phyloP scores from a whole-genome alignment of 1,139 yeast genomes.

The Nakaseomyces glabratus region DNA sequence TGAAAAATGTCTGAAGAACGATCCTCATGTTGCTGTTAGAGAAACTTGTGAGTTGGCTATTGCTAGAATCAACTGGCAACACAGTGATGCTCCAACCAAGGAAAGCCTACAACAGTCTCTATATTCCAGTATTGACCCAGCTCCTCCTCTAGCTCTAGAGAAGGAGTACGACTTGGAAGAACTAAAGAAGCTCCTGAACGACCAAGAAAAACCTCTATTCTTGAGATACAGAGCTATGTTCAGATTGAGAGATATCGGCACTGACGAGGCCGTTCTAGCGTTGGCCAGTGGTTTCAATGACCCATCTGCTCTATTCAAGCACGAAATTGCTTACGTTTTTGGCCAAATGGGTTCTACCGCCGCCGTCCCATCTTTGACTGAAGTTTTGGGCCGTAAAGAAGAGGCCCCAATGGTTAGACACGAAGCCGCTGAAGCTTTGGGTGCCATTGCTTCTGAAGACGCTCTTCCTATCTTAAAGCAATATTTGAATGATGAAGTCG shows the following conservation, averaged over 20 bases:
- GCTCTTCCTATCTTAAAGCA: slow-evolving; percentile 79
- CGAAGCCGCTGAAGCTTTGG: slow-evolving; percentile 98
- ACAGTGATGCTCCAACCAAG: slow-evolving; percentile 48
- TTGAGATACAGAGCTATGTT: slow-evolving; percentile 98
- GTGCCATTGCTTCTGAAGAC: slow-evolving; percentile 94
- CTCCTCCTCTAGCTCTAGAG: slow-evolving; percentile 82
- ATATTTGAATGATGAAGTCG: slow-evolving; percentile 71
- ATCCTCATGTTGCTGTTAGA: slow-evolving; percentile 79
- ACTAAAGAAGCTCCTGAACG: slow-evolving; percentile 60
- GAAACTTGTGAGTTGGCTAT: slow-evolving; percentile 98
- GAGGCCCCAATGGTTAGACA: slow-evolving; percentile 99
- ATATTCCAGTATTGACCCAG: slow-evolving; percentile 90
- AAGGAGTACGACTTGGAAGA: slow-evolving; percentile 51
- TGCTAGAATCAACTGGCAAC: slow-evolving; percentile 89
- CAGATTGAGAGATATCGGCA: slow-evolving; percentile 88
- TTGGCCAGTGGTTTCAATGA: slow-evolving; percentile 85
- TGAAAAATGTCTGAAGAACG: slow-evolving; percentile 53
- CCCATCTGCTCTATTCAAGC: slow-evolving; percentile 88
- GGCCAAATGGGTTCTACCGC: slow-evolving; percentile 95
- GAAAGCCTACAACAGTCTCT: slow-evolving; percentile 71
- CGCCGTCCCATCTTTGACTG: slow-evolving; percentile 78
- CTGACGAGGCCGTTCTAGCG: slow-evolving; percentile 87
- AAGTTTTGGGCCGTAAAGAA: slow-evolving; percentile 61
- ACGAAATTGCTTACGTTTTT: slow-evolving; percentile 95
- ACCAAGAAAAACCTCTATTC: slow-evolving; percentile 70